Base-by-base conservation (phyloP, 768 basidiomycete genomes). In the Podaxis carcinomalis region DNA sequence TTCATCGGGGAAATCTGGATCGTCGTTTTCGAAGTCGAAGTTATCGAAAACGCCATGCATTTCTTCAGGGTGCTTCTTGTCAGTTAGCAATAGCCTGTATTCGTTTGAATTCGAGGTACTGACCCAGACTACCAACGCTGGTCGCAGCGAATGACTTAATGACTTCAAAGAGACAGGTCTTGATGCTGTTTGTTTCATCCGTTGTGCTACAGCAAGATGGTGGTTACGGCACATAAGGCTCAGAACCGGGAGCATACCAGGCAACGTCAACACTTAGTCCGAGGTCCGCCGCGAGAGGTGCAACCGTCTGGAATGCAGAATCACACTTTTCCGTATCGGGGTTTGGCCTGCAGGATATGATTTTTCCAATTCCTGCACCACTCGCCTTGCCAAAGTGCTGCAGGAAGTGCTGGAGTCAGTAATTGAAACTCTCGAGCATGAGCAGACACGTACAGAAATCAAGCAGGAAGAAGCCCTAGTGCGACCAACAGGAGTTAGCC, bases 71-170 rank as follows among this genome's bases (percentile, higher is more conserved):
- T 61, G 55, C 63, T 62, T 32, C 28, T 32, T 9, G 44, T 32
- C 6, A 25, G 23, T 40, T 4, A 44, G n/a, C 25, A 25, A 14
- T 42, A n/a, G 40, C 14, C 40, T 19, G 40, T 13, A 6, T 23
- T 23, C 19, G 47, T 11, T 23, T 49, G 10, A 25, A 49, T 3
- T 21, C 25, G 28, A 55, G 23, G 14, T 36, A 37, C 53, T 39
- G 32, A 62, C 63, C 63, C 63, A 64, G 27, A 52, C 44, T 28
- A 64, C 53, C 5, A 56, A 21, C 51, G 39, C 63, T 64, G 10
- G 59, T 56, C 3, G 59, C 60, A 5, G 54, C 55, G 25, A 61
- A 61, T 9, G 23, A 5, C 9, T 52, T 42, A 23, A 64, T 61
- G 28, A 56, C 27, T 42, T 64, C 55, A n/a, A 19, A 19, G 13